phyloP scores from a whole-genome alignment of 2,329 filamentous ascomycete species.

The Aureobasidium leucospermi region DNA sequence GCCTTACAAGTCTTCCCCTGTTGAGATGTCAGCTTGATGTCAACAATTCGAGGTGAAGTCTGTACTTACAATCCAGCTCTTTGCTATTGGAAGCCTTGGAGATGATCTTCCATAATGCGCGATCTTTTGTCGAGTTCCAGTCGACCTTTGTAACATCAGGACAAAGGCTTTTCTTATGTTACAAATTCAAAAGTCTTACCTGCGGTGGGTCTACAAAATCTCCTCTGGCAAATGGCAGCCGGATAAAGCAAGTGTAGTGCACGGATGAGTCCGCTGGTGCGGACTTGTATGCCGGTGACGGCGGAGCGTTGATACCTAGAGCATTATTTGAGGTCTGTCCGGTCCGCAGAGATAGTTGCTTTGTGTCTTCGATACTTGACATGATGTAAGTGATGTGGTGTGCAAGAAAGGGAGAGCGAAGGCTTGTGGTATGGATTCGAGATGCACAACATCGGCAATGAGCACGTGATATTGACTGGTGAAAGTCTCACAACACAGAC shows the following conservation, averaged over 20 bases:
- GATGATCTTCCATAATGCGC: conserved; percentile 81
- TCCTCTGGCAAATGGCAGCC: conserved; percentile 80
- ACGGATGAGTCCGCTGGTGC: conserved; percentile 15
- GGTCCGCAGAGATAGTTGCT: not conserved
- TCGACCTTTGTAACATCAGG: conserved; percentile 52
- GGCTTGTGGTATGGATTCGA: not conserved
- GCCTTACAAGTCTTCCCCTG: conserved; percentile 70
- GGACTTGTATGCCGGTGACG: conserved; percentile 4
- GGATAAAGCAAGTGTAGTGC: conserved; percentile 68
- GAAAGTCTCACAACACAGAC: too few species aligned
- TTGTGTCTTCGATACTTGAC: not conserved
- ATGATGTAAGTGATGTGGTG: not conserved
- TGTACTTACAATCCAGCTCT: conserved; percentile 71
- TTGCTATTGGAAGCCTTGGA: conserved; percentile 70
- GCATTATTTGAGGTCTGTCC: not conserved
- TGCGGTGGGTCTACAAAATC: conserved; percentile 86
- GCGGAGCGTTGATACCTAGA: conserved; percentile 4
- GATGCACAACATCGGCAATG: not conserved
- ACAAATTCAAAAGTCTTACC: conserved; percentile 44
- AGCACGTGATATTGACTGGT: not conserved
- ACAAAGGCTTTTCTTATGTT: not conserved
- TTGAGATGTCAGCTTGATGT: not conserved
- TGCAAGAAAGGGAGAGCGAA: not conserved
- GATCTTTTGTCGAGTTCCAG: conserved; percentile 84
- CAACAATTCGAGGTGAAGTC: conserved; percentile 8